Percentiles rank a stretch among this genome's conserved stretches.
Evolutionary conservation across 208 protist genomes (phyloP).

Genomic region (Crithidia acanthocephali): DNA sequence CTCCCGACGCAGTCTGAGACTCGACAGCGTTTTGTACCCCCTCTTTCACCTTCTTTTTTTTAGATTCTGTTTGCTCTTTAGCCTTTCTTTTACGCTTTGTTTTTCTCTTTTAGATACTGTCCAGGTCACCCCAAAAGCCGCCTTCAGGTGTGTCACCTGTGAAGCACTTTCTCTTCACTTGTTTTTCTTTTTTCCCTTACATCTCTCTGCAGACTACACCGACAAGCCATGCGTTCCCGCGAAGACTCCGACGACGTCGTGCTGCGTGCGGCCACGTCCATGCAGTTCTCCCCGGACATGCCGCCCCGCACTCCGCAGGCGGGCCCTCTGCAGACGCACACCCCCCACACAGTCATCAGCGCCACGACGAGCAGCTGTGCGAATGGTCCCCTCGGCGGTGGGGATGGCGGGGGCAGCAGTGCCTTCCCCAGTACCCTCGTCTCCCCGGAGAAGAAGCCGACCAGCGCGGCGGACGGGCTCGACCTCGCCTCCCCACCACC

Average conservation of each 20-base stretch:
- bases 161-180: background rate
- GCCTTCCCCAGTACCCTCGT: background rate
- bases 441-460: background rate
- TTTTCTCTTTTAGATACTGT: background rate
- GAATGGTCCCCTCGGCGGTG: too few relatives aligned
- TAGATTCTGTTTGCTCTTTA: background rate
- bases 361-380: background rate
- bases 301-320: background rate
- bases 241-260: background rate
- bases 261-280: slow-evolving; percentile 15
- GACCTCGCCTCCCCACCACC: slow-evolving; percentile 30
- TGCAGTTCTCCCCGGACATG: slow-evolving; percentile 1
- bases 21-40: too few relatives aligned
- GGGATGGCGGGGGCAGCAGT: background rate
- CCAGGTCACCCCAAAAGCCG: too few relatives aligned
- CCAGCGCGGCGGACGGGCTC: background rate
- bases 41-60: too few relatives aligned
- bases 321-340: background rate
- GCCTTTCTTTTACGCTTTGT: background rate
- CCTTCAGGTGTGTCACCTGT: background rate
- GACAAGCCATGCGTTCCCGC: slow-evolving; percentile 1
- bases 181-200: background rate
- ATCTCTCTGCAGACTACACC: background rate
- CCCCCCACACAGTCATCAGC: background rate
- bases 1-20: too few relatives aligned